These are phyloP conservation scores for Aspergillus fructus DNA, from an alignment of 2,329 filamentous ascomycete species.

Conservation along the genomic window DNA sequence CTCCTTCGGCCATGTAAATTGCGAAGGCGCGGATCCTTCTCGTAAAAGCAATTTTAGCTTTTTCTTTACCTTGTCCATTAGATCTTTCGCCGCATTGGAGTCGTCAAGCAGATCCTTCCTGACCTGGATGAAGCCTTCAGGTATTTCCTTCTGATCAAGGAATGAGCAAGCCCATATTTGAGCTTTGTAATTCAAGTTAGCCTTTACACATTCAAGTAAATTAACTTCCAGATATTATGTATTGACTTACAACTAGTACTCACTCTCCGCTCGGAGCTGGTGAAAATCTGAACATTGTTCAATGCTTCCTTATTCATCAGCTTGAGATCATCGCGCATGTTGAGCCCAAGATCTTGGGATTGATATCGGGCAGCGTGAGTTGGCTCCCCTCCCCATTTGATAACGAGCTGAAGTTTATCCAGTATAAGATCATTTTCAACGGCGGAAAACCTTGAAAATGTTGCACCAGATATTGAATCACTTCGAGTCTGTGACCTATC, in stretches of 20 bases:
- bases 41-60: slow-evolving; percentile 91
- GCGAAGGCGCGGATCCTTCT: slow-evolving; percentile 88
- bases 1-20: slow-evolving; percentile 94
- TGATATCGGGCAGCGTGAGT: slow-evolving; percentile 97
- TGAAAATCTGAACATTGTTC: slow-evolving; percentile 91
- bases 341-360: slow-evolving; percentile 88
- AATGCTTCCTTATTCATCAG: slow-evolving; percentile 89
- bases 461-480: slow-evolving; percentile 85
- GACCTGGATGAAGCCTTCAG: slow-evolving; percentile 82
- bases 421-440: slow-evolving; percentile 89
- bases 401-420: slow-evolving; percentile 94
- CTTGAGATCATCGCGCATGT: slow-evolving; percentile 91
- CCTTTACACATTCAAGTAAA: neutral
- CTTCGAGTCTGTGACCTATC: slow-evolving; percentile 62
- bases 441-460: slow-evolving; percentile 89
- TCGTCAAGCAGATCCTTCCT: slow-evolving; percentile 95
- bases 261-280: slow-evolving; percentile 90
- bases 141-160: slow-evolving; percentile 79
- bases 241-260: slow-evolving; percentile 68
- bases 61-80: slow-evolving; percentile 99
- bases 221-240: neutral
- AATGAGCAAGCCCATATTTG: slow-evolving; percentile 95
- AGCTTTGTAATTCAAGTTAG: slow-evolving; percentile 47
- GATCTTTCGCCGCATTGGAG: slow-evolving; percentile 96
- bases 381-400: slow-evolving; percentile 98